Percentiles rank a stretch among this genome's conserved stretches.
These are phyloP conservation scores for Trifolium dubium DNA, from an alignment of 306 rosid genomes.

Conservation along the genomic window DNA sequence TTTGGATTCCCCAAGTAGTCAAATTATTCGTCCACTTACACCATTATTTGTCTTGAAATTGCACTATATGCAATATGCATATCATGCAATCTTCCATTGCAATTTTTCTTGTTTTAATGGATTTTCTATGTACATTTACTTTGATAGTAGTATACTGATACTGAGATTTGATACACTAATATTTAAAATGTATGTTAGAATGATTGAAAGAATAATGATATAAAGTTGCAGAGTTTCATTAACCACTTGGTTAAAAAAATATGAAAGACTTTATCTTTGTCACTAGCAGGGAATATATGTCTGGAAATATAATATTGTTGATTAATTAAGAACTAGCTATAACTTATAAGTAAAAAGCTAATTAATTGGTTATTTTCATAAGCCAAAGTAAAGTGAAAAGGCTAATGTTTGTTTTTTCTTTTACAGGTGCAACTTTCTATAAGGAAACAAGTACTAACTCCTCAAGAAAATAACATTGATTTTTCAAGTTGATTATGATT, in stretches of 20 bases:
- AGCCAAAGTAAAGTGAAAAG: not conserved
- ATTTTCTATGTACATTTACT: not conserved
- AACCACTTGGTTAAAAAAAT: constrained; percentile 23
- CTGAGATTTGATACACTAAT: not conserved
- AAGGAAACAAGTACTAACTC: no score
- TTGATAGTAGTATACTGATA: not conserved
- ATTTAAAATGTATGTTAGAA: not conserved
- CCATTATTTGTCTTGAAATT: constrained; percentile 41
- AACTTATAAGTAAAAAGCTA: constrained; percentile 6
- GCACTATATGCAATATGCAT: constrained; percentile 11
- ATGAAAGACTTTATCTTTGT: constrained; percentile 24
- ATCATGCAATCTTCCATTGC: constrained; percentile 11
- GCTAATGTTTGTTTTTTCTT: not conserved
- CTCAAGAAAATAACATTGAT: no score
- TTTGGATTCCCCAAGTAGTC: constrained; percentile 33
- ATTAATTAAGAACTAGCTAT: constrained; percentile 18
- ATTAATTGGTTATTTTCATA: not conserved
- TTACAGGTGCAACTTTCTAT: no score
- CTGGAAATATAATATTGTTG: not conserved
- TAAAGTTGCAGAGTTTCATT: constrained; percentile 12
- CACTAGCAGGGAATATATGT: not conserved
- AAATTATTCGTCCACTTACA: constrained; percentile 24
- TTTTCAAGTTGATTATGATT: no score
- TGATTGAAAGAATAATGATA: not conserved
- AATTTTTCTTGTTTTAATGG: constrained; percentile 25